Base-by-base conservation (phyloP, 306 rosid genomes). In the Bauhinia variegata region DNA sequence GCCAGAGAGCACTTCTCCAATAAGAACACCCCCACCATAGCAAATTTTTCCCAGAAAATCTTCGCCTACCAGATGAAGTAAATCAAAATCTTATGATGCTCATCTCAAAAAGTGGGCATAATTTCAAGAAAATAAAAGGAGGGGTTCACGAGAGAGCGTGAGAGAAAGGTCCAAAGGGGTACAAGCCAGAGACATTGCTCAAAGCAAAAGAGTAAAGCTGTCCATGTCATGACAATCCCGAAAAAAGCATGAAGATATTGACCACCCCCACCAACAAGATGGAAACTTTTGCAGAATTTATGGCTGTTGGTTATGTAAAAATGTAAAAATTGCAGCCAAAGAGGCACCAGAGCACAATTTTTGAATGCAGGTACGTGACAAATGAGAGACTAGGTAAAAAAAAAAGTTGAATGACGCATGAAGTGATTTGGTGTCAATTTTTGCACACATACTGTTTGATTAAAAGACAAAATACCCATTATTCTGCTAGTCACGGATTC, bases 201-300 rank as follows among this genome's bases (percentile, higher is more conserved):
- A 78, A 77, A 71, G 74, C 65, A 52, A 71, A 65, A 71, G 73
- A 71, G 44, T 71, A 77, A 79, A 72, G 83, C 71, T 62, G 54
- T 55, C 63, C 61, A 36, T 73, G 74, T 60, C 68, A 67, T 65
- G 53, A 42, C 70, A 75, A 37, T 69, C 64, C 72, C 76, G 5
- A 65, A 63, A 73, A 76, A 81, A 73, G 86, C 65, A 61, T 62
- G 47, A 54, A 65, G 49, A 70, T 61, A 68, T 83, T 83, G 77
- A 83, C 67, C 68, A 73, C 14, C 67, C 16, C 67, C 67, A 47
- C 50, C 18, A 31, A 46, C 7, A 17, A 39, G 52, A 55, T 56
- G 31, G 28, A 46, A 38, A 13, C 78, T 42, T 39, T 68, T 51
- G 12, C 49, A 53, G 47, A 16, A 32, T 44, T 58, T 72, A 60